Conservation (phyloP, 495 filamentous ascomycete species). For the Penicillium goetzii region DNA sequence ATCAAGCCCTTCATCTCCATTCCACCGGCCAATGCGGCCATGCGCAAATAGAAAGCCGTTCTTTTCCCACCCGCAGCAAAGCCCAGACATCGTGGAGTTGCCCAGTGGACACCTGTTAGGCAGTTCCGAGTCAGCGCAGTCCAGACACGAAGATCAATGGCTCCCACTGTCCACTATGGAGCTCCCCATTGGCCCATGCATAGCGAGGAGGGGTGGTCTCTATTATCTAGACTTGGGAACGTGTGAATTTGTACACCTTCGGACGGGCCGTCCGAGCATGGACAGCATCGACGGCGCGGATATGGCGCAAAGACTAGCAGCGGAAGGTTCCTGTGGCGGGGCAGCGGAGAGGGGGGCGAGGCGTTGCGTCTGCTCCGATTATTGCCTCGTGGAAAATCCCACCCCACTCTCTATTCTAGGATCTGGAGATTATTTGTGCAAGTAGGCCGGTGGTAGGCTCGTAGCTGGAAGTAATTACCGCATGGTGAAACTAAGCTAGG, state of each 20-base stretch:
- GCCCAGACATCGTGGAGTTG: conserved; percentile 5
- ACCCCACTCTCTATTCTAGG: background rate
- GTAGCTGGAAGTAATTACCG: background rate
- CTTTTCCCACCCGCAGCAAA: conserved; percentile 2
- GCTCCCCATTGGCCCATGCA: conserved; percentile 18
- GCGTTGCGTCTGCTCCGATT: conserved; percentile 22
- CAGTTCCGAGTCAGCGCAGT: conserved; percentile 17
- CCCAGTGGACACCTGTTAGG: conserved; percentile 19
- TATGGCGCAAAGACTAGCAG: conserved; percentile 31
- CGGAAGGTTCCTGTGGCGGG: conserved; percentile 31
- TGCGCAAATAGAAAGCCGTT: conserved; percentile 11
- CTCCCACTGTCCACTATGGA: conserved; percentile 18
- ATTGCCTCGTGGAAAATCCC: conserved; percentile 16
- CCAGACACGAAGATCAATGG: conserved; percentile 28
- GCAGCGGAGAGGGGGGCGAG: conserved; percentile 19
- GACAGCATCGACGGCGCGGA: conserved; percentile 12
- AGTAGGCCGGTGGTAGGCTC: background rate
- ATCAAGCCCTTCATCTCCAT: conserved; percentile 5
- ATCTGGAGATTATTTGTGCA: background rate
- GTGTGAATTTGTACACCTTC: background rate
- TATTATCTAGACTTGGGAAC: conserved; percentile 9
- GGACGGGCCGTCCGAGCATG: background rate
- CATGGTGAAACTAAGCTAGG: conserved; percentile 10
- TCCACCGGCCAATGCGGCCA: conserved; percentile 2
- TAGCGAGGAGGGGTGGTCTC: conserved; percentile 5